phyloP scores from a whole-genome alignment of 163 green algal species.

The Chloromonas sp. region DNA sequence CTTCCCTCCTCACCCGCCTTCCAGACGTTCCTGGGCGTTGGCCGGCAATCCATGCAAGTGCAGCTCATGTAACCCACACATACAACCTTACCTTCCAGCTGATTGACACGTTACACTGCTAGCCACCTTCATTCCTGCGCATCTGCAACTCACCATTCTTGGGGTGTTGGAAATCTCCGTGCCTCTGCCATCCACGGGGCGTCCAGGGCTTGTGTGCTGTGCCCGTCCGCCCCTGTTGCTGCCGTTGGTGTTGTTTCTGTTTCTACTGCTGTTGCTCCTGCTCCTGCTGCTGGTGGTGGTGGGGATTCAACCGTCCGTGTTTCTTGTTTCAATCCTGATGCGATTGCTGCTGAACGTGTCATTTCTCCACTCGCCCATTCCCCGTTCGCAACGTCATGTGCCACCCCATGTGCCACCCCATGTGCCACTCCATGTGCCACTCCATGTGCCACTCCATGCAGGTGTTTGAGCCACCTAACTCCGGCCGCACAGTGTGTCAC shows the following conservation, averaged over 20 bases:
- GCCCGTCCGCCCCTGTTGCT: not conserved
- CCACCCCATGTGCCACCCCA: too few relatives aligned
- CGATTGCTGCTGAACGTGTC: too few relatives aligned
- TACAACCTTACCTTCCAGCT: too few relatives aligned
- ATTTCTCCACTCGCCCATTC: too few relatives aligned
- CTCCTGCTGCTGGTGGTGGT: not conserved
- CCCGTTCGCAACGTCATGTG: too few relatives aligned
- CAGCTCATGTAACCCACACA: not conserved
- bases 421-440: too few relatives aligned
- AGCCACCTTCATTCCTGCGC: not conserved
- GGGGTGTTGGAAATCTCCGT: not conserved
- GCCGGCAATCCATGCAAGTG: not conserved
- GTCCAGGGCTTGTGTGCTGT: too few relatives aligned
- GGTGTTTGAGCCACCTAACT: slow-evolving; percentile 68
- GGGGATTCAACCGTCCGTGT: not conserved
- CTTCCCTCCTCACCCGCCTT: too few relatives aligned
- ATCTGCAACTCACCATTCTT: not conserved
- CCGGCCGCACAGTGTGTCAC: slow-evolving; percentile 85
- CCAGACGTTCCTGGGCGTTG: too few relatives aligned
- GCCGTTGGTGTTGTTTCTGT: not conserved
- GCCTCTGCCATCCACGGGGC: not conserved
- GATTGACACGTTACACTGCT: not conserved
- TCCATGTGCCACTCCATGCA: not conserved
- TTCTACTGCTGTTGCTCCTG: not conserved
- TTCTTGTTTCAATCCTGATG: not conserved